Base-by-base conservation (phyloP, 2,329 filamentous ascomycete genomes). In the Pseudogymnoascus destructans region DNA sequence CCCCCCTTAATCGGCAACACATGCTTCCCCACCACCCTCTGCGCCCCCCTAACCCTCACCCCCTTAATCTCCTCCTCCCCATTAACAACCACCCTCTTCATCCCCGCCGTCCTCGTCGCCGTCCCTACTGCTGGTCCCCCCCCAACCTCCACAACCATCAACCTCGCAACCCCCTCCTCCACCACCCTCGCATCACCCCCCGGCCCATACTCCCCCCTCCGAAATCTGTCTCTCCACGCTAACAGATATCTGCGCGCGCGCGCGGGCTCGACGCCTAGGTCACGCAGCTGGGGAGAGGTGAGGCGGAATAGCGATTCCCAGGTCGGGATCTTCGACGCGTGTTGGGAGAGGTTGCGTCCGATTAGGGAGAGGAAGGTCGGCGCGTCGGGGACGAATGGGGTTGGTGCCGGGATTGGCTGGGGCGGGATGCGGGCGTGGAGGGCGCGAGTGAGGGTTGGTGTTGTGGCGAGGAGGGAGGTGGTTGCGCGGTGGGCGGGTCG, bases 231-330 rank as follows among this genome's bases (percentile, higher is more conserved):
- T 65, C 90, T 81, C 89, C 92, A 96, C 63, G 85, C 82, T 54
- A 97, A 75, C 13, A 98, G 79, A 69, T 97, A 98, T 59, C 85
- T 79, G 62, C 93, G 81, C 64, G 82, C 81, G 46, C 92, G 85
- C 15, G 92, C 80, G 11, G 90, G 89, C 70, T 97, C 92, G 62
- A 97, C 79, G 59, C 93, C 92, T 15, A 93, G 78, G 65, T 92
- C 85, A 64, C 84, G 83, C 64, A 98, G 78, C 72, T 97, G 84
- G 46, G 77, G 71, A 15, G 88, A 89, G 19, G 82, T 84, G 63
- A 93, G 77, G 49, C 84, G 84, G 78, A 97, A 97, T 49, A 98
- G 82, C 5, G 88, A 81, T 57, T 93, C 86, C 93, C 93, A 97
- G 9, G 86, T 85, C 2, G 87, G 83, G 66, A 98, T 89, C 72